These are phyloP conservation scores for Penicillium sp. DNA, from an alignment of 2,329 filamentous ascomycete genomes.

Conservation along the genomic window DNA sequence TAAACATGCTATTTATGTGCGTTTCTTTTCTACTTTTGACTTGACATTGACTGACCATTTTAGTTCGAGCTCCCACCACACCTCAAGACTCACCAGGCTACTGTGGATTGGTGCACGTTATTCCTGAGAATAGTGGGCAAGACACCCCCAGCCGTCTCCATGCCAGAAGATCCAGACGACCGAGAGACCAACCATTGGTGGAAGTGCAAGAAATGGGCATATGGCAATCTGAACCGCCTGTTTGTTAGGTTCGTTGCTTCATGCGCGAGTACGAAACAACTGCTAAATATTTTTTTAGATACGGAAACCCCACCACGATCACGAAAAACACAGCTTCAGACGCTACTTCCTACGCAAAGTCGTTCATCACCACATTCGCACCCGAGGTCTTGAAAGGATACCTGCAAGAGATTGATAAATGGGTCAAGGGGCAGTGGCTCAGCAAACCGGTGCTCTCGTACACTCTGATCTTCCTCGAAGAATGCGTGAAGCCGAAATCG, in stretches of 20 bases:
- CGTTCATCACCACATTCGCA: slow-evolving; percentile 85
- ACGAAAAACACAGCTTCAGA: slow-evolving; percentile 71
- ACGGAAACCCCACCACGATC: slow-evolving; percentile 78
- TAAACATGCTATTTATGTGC: slow-evolving; percentile 95
- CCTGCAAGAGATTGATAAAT: slow-evolving; percentile 90
- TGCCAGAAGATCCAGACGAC: slow-evolving; percentile 76
- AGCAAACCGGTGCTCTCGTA: slow-evolving; percentile 92
- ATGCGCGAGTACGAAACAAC: neutral
- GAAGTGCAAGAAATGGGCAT: slow-evolving; percentile 99
- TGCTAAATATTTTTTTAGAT: slow-evolving; percentile 49
- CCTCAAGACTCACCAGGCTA: slow-evolving; percentile 74
- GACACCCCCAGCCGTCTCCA: slow-evolving; percentile 70
- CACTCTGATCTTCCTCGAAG: slow-evolving; percentile 90
- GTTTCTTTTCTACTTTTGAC: slow-evolving; percentile 30
- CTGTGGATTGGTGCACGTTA: slow-evolving; percentile 93
- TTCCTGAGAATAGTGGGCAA: slow-evolving; percentile 90
- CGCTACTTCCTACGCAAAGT: slow-evolving; percentile 78
- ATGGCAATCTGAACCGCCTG: slow-evolving; percentile 92
- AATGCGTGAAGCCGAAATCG: slow-evolving; percentile 93
- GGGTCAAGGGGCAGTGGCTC: slow-evolving; percentile 94
- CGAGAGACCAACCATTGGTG: slow-evolving; percentile 96
- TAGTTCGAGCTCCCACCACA: slow-evolving; percentile 81
- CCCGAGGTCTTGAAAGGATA: slow-evolving; percentile 96
- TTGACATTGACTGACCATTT: slow-evolving; percentile 26
- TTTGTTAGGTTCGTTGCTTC: slow-evolving; percentile 69